phyloP scores from a whole-genome alignment of 805 yeast species.

The Wickerhamiella shivajii region DNA sequence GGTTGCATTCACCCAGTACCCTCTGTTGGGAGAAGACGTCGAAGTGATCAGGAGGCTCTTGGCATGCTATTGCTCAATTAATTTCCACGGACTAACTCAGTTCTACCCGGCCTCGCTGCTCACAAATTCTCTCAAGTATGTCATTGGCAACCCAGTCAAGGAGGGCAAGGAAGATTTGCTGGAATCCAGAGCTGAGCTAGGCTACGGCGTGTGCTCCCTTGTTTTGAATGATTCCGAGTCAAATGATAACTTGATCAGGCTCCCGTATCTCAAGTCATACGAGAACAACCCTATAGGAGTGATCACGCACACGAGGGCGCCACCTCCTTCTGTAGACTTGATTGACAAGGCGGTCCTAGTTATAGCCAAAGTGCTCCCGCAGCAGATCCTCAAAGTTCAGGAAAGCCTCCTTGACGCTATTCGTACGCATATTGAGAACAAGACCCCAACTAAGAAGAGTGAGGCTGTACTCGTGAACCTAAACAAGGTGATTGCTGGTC shows the following conservation, averaged over 20 bases:
- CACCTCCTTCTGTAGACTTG: constrained; percentile 22
- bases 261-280: no score
- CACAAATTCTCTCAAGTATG: constrained; percentile 23
- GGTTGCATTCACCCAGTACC: constrained; percentile 13
- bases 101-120: constrained; percentile 28
- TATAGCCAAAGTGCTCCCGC: constrained; percentile 55
- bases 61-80: constrained; percentile 15
- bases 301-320: constrained; percentile 28
- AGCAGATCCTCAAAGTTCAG: constrained; percentile 63
- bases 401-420: constrained; percentile 75
- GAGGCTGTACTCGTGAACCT: constrained; percentile 4
- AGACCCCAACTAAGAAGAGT: constrained; percentile 26
- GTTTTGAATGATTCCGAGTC: no score
- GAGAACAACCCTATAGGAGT: constrained; percentile 2
- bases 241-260: no score
- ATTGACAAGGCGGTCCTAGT: constrained; percentile 71
- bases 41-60: constrained; percentile 14
- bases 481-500: no score
- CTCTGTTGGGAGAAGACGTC: constrained; percentile 17
- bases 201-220: background rate
- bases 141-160: no score
- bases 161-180: no score
- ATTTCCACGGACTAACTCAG: constrained; percentile 11
- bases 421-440: constrained; percentile 33
- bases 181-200: background rate